phyloP scores from a whole-genome alignment of 768 basidiomycete species.

The Candolleomyces eurysporus region DNA sequence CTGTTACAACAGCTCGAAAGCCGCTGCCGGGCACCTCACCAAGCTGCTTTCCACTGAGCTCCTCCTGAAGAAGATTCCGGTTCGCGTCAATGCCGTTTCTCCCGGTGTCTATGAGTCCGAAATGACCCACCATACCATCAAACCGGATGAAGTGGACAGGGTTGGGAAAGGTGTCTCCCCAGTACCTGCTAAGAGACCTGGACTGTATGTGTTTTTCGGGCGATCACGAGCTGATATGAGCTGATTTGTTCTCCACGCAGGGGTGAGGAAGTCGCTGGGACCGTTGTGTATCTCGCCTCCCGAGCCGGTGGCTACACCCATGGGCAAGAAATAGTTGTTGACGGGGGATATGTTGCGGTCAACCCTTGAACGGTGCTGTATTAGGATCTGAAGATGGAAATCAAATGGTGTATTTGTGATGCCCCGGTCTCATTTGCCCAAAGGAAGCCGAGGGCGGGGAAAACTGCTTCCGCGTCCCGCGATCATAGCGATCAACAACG shows the following conservation, averaged over 20 bases:
- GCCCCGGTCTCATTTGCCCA: no score
- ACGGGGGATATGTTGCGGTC: constrained; percentile 72
- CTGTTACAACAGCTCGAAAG: constrained; percentile 79
- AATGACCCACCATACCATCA: constrained; percentile 60
- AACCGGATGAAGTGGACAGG: constrained; percentile 44
- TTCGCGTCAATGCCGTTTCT: constrained; percentile 73
- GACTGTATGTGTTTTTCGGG: constrained; percentile 53
- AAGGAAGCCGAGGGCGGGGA: no score
- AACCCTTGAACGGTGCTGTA: constrained; percentile 45
- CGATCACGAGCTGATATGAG: neutral
- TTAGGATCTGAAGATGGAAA: neutral
- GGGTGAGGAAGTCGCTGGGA: constrained; percentile 73
- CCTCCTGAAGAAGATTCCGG: constrained; percentile 61
- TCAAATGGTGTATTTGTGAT: neutral
- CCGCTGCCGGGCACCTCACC: constrained; percentile 74
- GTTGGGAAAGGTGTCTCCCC: constrained; percentile 60
- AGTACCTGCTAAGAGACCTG: constrained; percentile 60
- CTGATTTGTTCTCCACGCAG: constrained; percentile 29
- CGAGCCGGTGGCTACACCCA: constrained; percentile 71
- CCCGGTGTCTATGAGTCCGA: constrained; percentile 77
- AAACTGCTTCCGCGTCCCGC: no score
- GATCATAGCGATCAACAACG: no score
- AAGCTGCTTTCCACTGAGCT: constrained; percentile 76
- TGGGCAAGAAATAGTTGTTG: constrained; percentile 76
- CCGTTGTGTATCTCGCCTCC: constrained; percentile 73